phyloP scores from a whole-genome alignment of 192 early-diverging fungal genomes.

The Umbelopsis sp. region DNA sequence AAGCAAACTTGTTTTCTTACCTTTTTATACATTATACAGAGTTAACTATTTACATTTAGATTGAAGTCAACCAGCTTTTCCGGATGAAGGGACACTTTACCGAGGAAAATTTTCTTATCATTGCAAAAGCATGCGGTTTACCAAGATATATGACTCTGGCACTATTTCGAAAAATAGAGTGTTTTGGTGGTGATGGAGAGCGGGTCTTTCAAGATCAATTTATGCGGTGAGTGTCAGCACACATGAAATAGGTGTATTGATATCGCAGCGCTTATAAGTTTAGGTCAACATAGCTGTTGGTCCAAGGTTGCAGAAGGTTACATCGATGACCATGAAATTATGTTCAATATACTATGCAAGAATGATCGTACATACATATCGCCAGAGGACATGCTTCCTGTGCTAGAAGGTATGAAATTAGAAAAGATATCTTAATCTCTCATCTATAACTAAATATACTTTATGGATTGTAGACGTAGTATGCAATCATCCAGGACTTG shows the following conservation, averaged over 20 bases:
- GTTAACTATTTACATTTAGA: neutral
- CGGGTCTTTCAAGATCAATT: slow-evolving; percentile 35
- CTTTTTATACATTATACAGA: neutral
- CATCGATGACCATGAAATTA: slow-evolving; percentile 46
- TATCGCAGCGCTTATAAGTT: slow-evolving; percentile 18
- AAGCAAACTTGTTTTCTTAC: neutral
- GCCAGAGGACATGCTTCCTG: slow-evolving; percentile 67
- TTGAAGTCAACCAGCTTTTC: neutral
- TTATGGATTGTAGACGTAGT: slow-evolving; percentile 58
- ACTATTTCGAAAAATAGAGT: slow-evolving; percentile 50
- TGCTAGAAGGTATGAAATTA: slow-evolving; percentile 56
- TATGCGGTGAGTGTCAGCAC: slow-evolving; percentile 30
- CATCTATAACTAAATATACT: neutral
- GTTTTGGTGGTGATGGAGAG: slow-evolving; percentile 22
- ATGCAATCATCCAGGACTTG: slow-evolving; percentile 83
- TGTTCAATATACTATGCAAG: slow-evolving; percentile 64
- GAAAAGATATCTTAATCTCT: neutral
- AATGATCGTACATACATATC: slow-evolving; percentile 43
- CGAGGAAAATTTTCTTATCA: slow-evolving; percentile 24
- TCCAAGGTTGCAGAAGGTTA: slow-evolving; percentile 41
- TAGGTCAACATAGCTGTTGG: slow-evolving; percentile 42
- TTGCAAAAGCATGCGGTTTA: slow-evolving; percentile 52
- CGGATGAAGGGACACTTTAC: neutral
- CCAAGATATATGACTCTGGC: slow-evolving; percentile 73
- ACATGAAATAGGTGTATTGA: slow-evolving; percentile 35